These are phyloP conservation scores for Plasmodium vinckei DNA, from an alignment of 169 alveolate species.

Conservation along the genomic window DNA sequence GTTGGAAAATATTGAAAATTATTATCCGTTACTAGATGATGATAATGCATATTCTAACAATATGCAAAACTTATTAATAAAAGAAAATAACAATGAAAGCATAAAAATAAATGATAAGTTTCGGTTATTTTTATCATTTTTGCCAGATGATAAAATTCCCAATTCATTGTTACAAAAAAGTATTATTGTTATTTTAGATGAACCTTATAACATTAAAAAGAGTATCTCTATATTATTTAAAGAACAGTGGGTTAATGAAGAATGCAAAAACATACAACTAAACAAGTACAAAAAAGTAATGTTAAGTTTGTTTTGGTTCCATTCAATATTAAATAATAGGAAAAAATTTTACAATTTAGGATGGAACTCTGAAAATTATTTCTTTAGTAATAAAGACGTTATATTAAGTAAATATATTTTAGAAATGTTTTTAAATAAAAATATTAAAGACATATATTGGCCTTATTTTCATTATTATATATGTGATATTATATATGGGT, in stretches of 20 bases:
- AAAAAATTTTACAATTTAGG: constrained; percentile 93
- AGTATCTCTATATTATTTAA: constrained; percentile 62
- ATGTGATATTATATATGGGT: constrained; percentile 75
- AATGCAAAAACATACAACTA: constrained; percentile 66
- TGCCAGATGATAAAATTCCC: constrained; percentile 96
- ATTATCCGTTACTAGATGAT: not conserved
- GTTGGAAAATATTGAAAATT: not conserved
- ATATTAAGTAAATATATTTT: constrained; percentile 63
- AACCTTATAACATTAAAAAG: constrained; percentile 85
- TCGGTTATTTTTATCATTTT: constrained; percentile 95
- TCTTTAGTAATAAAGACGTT: constrained; percentile 91
- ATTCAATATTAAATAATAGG: constrained; percentile 89
- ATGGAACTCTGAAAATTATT: constrained; percentile 92
- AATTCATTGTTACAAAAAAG: constrained; percentile 95
- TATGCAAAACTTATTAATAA: constrained; percentile 11
- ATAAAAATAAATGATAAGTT: constrained; percentile 92
- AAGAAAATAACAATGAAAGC: constrained; percentile 70
- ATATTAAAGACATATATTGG: constrained; percentile 71
- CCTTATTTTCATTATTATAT: constrained; percentile 72
- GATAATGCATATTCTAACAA: constrained; percentile 26
- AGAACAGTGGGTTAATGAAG: constrained; percentile 76
- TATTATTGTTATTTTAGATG: constrained; percentile 95
- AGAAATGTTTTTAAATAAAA: constrained; percentile 54
- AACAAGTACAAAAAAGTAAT: constrained; percentile 82
- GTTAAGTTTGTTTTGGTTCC: constrained; percentile 94